Percentiles rank a stretch among this genome's conserved stretches.
These are phyloP conservation scores for Tremella mesenterica DNA, from an alignment of 768 basidiomycete genomes.

Conservation along the genomic window DNA sequence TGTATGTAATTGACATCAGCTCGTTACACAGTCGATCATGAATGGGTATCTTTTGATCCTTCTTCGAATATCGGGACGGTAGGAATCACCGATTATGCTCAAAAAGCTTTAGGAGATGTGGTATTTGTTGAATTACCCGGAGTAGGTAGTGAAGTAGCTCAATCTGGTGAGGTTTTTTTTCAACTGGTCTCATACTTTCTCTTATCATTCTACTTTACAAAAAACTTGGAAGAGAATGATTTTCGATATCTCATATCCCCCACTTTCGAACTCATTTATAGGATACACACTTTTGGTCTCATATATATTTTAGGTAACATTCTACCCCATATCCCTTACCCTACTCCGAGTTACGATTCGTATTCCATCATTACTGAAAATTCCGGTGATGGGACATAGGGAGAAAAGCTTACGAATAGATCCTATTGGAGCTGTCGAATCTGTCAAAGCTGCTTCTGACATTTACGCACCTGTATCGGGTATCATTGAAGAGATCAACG, in stretches of 20 bases:
- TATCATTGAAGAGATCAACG: constrained; percentile 68
- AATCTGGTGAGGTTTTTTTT: constrained; percentile 59
- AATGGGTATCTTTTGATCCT: constrained; percentile 72
- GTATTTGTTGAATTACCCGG: constrained; percentile 88
- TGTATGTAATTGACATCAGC: constrained; percentile 9
- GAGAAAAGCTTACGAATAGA: no score
- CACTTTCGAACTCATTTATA: no score
- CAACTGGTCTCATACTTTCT: no score
- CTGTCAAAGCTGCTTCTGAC: constrained; percentile 92
- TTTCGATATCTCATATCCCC: no score
- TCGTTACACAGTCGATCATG: constrained; percentile 81
- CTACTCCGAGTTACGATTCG: neutral
- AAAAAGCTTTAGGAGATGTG: constrained; percentile 84
- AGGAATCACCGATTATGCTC: constrained; percentile 84
- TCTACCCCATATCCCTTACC: no score
- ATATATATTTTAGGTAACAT: no score
- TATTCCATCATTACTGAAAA: neutral
- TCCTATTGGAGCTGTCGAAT: constrained; percentile 83
- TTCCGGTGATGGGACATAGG: no score
- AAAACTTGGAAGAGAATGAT: neutral
- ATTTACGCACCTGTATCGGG: constrained; percentile 94
- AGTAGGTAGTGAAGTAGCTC: constrained; percentile 54
- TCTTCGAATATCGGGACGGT: constrained; percentile 67
- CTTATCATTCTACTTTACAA: no score
- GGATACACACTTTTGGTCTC: no score